Base-by-base conservation (phyloP, 176 grass and related monocot genomes). In the Triticum dicoccoides region DNA sequence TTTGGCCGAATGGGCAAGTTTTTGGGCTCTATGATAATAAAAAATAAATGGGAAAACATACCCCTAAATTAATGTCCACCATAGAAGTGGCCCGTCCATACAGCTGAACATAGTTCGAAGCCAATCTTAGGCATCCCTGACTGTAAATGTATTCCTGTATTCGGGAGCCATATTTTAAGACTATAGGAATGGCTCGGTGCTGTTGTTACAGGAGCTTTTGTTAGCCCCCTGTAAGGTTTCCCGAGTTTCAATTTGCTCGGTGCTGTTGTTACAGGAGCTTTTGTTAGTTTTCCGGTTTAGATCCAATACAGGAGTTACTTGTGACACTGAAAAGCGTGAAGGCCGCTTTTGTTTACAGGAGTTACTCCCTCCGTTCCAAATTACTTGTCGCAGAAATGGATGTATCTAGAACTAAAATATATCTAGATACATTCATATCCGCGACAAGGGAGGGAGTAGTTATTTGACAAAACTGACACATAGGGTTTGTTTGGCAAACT, bases 81-180 rank as follows among this genome's bases (percentile, higher is more conserved):
- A 18, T 74, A 80, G 17, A 73, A 72, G n/a, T 52, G n/a, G 42
- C 39, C 11, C 25, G 35, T 54, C 12, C 41, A 23, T 61, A 45
- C 68, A 37, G 9, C 25, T 83, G 65, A 66, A 61, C 38, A 1
- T 38, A 80, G 33, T 49, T 59, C 71, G 35, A 86, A 84, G 17
- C 1, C 39, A 49, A 51, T 44, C 23, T 17, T 65, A 42, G 27
- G 39, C 25, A 3, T 33, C 18, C 61, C 63, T 72, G 45, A 42
- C 73, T 81, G 82, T 76, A 80, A 84, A 84, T 91, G 75, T 17
- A 79, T 32, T 54, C 27, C 73, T 76, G 73, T 76, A 76, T 33
- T 21, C 4, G 49, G 44, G 15, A 54, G 42, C 27, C 9, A 37
- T 23, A 32, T n/a, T 34, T 20, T 69, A 21, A 42, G 38, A 23